A percentile compares a stretch with the other conserved stretches of the same genome.
phyloP scores from a whole-genome alignment of 257 asterid genomes.

The Gynochthodes officinalis region DNA sequence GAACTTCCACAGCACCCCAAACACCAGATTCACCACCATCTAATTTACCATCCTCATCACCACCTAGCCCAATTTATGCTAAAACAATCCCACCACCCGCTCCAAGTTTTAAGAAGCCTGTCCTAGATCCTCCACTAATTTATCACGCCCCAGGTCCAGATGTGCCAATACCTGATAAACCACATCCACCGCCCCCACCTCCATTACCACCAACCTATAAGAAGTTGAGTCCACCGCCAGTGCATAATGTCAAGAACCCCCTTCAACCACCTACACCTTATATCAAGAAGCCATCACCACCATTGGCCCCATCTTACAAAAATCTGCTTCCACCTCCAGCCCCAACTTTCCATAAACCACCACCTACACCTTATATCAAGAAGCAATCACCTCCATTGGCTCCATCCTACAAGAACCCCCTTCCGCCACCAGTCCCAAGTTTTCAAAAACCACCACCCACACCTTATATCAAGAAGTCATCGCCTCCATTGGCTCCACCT shows the following conservation, averaged over 20 bases:
- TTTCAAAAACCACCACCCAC: not conserved
- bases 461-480: not conserved
- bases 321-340: slow-evolving; percentile 7
- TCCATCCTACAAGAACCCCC: not conserved
- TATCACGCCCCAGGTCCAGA: not conserved
- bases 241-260: not conserved
- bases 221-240: not conserved
- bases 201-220: not conserved
- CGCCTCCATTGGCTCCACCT: not conserved
- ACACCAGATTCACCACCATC: not conserved
- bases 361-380: not conserved
- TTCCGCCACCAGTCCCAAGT: not conserved
- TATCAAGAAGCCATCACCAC: not conserved
- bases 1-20: not conserved
- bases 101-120: slow-evolving; percentile 6
- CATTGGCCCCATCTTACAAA: not conserved
- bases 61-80: slow-evolving; percentile 1
- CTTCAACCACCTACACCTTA: slow-evolving; percentile 3
- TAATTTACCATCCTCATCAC: not conserved
- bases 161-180: not conserved
- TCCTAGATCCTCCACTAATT: not conserved
- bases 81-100: slow-evolving; percentile 1
- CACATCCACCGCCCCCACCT: not conserved
- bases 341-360: too few species aligned
- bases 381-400: not conserved